Base-by-base conservation (phyloP, 2,329 filamentous ascomycete genomes). In the Acrocalymma vagum region DNA sequence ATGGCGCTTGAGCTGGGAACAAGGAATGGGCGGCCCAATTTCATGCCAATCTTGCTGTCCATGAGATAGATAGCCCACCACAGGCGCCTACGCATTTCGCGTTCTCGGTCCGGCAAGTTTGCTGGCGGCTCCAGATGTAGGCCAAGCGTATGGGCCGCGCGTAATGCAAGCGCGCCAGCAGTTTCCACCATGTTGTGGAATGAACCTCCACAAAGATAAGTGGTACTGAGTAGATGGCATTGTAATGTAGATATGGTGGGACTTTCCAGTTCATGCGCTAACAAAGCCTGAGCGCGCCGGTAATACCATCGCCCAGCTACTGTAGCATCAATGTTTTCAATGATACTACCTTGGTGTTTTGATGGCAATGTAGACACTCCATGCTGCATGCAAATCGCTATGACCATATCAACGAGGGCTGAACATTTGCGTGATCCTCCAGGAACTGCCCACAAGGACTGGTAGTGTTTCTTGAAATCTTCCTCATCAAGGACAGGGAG, bases 341-440 rank as follows among this genome's bases (percentile, higher is more conserved):
- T 77, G 75, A 22, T 69, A 45, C 6, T 53, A 32, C 24, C 44
- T 49, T 6, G 57, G 35, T 27, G 43, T 18, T 17, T 48, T 23
- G 26, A 33, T 44, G 13, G 35, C 16, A 32, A 28, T 28, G 23
- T 15, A 5, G 61, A 47, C 6, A 71, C 58, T 11, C 72, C 71
- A 25, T 75, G 73, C 55, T 81, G 78, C 66, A 81, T 75, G 45
- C 74, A 77, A 8, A 81, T 40, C 0, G 78, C 78, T 11, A 81
- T 55, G 22, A 80, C 60, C 16, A 81, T 79, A 42, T 81, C 79
- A 1, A 78, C 74, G 1, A 81, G 64, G 2, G 78, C 71, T 3
- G 78, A 81, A 3, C 72, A 65, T 37, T 71, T 71, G 6, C 78
- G 67, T 6, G 42, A 29, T 3, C 43, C 48, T 20, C 41, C 42